phyloP scores from a whole-genome alignment of 768 basidiomycete genomes.

The Tremella mesenterica region DNA sequence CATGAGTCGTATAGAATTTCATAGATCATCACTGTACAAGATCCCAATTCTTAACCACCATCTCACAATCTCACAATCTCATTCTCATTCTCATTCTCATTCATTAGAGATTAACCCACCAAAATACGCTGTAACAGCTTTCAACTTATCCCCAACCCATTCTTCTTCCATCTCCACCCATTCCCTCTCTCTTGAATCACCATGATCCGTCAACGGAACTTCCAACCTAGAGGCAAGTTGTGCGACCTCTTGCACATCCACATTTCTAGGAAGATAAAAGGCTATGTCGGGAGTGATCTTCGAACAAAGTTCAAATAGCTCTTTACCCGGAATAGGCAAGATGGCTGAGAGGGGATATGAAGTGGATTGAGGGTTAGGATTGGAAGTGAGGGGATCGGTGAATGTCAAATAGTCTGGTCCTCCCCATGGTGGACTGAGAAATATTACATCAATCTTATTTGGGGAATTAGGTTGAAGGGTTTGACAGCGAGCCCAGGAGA shows the following conservation, averaged over 20 bases:
- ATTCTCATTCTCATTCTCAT: no score
- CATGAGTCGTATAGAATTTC: no score
- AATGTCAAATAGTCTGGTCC: constrained; percentile 1
- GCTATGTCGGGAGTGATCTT: constrained; percentile 72
- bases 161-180: constrained; percentile 86
- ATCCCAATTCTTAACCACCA: no score
- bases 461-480: constrained; percentile 10
- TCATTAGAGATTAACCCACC: constrained; percentile 58
- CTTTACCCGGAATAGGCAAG: constrained; percentile 69
- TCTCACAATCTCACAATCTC: no score
- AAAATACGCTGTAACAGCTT: constrained; percentile 89
- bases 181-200: constrained; percentile 46
- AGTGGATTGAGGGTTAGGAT: neutral
- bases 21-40: no score
- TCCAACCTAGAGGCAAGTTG: constrained; percentile 45
- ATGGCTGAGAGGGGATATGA: constrained; percentile 62
- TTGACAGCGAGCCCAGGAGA: constrained; percentile 60
- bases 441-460: constrained; percentile 68
- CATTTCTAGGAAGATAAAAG: constrained; percentile 80
- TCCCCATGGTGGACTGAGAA: constrained; percentile 93
- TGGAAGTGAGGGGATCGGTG: neutral
- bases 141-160: constrained; percentile 89
- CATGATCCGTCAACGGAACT: constrained; percentile 7
- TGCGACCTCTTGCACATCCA: constrained; percentile 63
- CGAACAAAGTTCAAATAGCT: constrained; percentile 67